Evolutionary conservation across 1,284 basidiomycete genomes (phyloP).

Genomic region (Leccinum fallax): DNA sequence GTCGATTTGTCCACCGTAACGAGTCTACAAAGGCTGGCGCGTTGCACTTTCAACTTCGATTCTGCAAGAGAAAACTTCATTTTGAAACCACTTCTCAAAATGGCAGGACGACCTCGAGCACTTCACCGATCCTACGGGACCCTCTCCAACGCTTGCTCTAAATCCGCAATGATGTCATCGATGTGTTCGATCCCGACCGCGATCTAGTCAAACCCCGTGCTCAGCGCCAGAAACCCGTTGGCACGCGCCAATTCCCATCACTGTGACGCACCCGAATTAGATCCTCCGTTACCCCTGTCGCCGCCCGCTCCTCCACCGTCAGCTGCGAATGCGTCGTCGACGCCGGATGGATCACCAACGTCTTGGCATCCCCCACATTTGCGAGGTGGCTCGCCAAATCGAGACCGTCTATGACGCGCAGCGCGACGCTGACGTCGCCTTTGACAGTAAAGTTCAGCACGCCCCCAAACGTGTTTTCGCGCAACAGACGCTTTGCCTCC

Average conservation of each 20-base stretch:
- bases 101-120: too few species aligned
- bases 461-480: constrained; percentile 69
- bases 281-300: constrained; percentile 78
- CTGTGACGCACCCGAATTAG: constrained; percentile 65
- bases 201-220: not conserved
- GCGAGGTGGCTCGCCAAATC: constrained; percentile 77
- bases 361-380: constrained; percentile 83
- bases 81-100: too few species aligned
- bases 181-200: constrained; percentile 82
- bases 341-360: constrained; percentile 84
- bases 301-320: constrained; percentile 64
- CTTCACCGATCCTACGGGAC: constrained; percentile 14
- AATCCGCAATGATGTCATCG: constrained; percentile 84
- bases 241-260: too few species aligned
- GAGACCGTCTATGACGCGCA: constrained; percentile 60
- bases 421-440: constrained; percentile 63
- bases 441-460: constrained; percentile 84
- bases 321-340: constrained; percentile 87
- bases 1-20: too few species aligned
- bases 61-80: not conserved
- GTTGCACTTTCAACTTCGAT: too few species aligned
- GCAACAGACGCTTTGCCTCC: constrained; percentile 60
- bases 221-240: too few species aligned
- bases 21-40: too few species aligned
- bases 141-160: constrained; percentile 46